Percentiles rank a stretch among this genome's conserved stretches.
phyloP scores from a whole-genome alignment of 169 alveolate species.

The Amoebophrya sp. region DNA sequence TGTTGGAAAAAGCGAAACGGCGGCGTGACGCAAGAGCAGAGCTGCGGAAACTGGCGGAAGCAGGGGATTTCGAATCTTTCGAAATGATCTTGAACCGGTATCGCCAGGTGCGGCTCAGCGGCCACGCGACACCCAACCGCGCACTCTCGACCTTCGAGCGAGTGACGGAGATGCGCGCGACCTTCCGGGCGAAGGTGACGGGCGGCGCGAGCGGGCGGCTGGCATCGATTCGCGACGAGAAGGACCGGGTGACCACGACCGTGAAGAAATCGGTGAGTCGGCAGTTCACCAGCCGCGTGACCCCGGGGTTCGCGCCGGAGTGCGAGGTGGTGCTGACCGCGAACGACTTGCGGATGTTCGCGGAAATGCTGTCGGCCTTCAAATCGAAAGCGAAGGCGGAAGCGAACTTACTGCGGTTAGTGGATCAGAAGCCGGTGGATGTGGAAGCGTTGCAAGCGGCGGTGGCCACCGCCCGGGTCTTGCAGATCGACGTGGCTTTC shows the following conservation, averaged over 20 bases:
- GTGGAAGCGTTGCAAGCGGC: background rate
- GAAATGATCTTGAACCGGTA: too few relatives aligned
- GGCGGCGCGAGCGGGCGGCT: background rate
- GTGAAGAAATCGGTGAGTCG: too few relatives aligned
- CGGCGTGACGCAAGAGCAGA: too few relatives aligned
- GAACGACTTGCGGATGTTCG: background rate
- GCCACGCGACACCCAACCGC: too few relatives aligned
- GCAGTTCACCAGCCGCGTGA: background rate
- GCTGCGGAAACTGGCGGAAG: too few relatives aligned
- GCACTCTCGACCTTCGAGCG: too few relatives aligned
- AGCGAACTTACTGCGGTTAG: too few relatives aligned
- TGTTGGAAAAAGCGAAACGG: too few relatives aligned
- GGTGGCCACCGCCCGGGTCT: background rate
- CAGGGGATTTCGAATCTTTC: too few relatives aligned
- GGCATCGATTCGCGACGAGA: background rate
- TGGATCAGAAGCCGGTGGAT: background rate
- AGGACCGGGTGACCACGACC: too few relatives aligned
- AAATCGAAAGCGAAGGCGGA: background rate
- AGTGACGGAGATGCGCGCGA: too few relatives aligned
- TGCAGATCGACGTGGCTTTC: background rate
- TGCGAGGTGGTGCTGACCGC: background rate
- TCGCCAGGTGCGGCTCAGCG: too few relatives aligned
- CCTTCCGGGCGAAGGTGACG: background rate
- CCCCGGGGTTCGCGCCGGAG: background rate
- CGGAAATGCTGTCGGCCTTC: background rate